Evolutionary conservation across 2,329 filamentous ascomycete genomes (phyloP).

Genomic region (Ophiostoma fasciatum): DNA sequence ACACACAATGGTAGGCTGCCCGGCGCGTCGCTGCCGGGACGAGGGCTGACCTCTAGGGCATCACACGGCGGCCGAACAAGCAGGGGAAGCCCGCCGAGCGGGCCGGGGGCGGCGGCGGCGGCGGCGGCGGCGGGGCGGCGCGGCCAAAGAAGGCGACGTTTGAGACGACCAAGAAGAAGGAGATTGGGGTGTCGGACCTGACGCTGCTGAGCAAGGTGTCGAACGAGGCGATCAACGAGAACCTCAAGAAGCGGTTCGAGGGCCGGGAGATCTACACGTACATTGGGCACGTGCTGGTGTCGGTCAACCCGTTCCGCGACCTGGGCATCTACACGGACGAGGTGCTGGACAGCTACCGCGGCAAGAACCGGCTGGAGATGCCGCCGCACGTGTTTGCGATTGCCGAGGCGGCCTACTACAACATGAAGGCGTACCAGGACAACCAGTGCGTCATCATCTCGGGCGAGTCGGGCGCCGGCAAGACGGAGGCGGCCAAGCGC

Average conservation of each 20-base stretch:
- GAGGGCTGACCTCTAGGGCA: conserved; percentile 24
- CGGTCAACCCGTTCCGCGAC: conserved; percentile 95
- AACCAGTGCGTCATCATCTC: conserved; percentile 99
- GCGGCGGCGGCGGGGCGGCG: conserved; percentile 27
- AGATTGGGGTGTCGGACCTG: conserved; percentile 94
- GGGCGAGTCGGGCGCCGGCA: conserved; percentile 92
- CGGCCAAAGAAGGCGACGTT: conserved; percentile 93
- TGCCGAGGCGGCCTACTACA: conserved; percentile 92
- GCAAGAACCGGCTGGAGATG: conserved; percentile 92
- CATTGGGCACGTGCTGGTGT: conserved; percentile 98
- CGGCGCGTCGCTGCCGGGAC: too few species aligned
- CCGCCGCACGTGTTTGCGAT: conserved; percentile 96
- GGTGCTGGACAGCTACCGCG: conserved; percentile 85
- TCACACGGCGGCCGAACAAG: conserved; percentile 35
- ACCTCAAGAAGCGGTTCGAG: conserved; percentile 95
- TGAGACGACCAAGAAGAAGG: conserved; percentile 96
- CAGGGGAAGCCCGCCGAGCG: conserved; percentile 25
- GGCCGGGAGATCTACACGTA: conserved; percentile 98
- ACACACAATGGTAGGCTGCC: too few species aligned
- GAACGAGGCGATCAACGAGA: conserved; percentile 98
- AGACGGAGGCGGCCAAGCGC: conserved; percentile 95
- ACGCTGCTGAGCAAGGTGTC: conserved; percentile 97
- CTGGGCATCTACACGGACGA: conserved; percentile 94
- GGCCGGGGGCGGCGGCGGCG: conserved; percentile 25
- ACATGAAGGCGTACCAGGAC: conserved; percentile 99